phyloP scores from a whole-genome alignment of 495 filamentous ascomycete genomes.

The Podospora didyma region DNA sequence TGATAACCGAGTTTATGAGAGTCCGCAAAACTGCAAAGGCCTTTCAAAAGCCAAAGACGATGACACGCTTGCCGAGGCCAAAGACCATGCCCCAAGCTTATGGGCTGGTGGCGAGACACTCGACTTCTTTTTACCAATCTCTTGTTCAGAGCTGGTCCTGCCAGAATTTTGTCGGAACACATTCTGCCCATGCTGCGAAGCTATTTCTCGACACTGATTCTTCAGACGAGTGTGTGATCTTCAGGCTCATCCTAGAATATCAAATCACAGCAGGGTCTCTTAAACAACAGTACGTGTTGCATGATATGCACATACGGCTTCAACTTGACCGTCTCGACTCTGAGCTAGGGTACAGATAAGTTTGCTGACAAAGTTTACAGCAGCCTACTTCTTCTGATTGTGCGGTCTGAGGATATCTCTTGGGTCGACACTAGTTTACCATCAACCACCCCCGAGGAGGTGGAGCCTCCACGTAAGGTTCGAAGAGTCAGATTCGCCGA shows the following conservation, averaged over 20 bases:
- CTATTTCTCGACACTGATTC: slow-evolving; percentile 1
- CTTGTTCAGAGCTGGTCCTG: background rate
- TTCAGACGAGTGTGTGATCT: background rate
- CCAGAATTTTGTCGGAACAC: background rate
- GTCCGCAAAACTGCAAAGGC: background rate
- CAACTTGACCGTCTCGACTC: no score
- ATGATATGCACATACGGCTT: no score
- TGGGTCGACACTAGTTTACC: no score
- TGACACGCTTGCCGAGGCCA: background rate
- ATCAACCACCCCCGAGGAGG: no score
- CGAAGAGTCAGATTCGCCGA: no score
- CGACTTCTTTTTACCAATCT: background rate
- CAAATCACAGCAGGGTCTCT: background rate
- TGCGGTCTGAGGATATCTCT: no score
- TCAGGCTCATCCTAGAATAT: background rate
- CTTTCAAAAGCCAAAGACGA: background rate
- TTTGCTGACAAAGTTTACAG: no score
- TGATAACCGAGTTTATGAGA: background rate
- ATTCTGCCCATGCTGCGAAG: background rate
- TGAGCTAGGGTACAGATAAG: no score
- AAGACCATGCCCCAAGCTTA: background rate
- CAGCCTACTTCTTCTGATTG: no score
- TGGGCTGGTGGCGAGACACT: background rate
- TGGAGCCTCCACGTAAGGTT: no score
- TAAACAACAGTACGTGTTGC: slow-evolving; percentile 1